Percentiles rank a stretch among this genome's conserved stretches.
Conservation (phyloP, 768 basidiomycete species). For the Tricholoma saponaceum region DNA sequence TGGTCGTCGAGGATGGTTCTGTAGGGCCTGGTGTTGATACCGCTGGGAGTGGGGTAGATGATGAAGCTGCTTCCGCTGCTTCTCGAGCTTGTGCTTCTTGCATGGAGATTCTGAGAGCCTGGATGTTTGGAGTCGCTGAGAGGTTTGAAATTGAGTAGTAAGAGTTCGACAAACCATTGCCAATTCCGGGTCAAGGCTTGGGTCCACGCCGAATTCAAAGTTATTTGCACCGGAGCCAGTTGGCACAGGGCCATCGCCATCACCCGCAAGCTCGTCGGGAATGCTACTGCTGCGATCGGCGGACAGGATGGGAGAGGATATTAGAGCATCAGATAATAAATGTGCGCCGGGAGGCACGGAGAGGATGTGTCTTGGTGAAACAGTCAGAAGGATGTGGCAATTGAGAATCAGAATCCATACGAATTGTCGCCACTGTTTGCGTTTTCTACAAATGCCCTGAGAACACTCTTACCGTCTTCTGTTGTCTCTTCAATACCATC, state of each 20-base stretch:
- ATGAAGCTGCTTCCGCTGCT: slow-evolving; percentile 45
- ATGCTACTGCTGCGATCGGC: slow-evolving; percentile 69
- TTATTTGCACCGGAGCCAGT: slow-evolving; percentile 43
- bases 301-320: slow-evolving; percentile 78
- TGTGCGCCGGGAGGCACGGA: slow-evolving; percentile 72
- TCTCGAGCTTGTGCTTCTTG: slow-evolving; percentile 88
- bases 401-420: slow-evolving; percentile 40
- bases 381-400: neutral
- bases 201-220: slow-evolving; percentile 92
- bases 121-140: neutral
- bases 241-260: slow-evolving; percentile 42
- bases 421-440: slow-evolving; percentile 82
- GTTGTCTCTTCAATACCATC: slow-evolving; percentile 73
- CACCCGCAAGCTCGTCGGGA: slow-evolving; percentile 54
- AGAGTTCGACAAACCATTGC: slow-evolving; percentile 68
- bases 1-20: slow-evolving; percentile 18
- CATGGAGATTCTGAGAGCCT: slow-evolving; percentile 97
- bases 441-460: slow-evolving; percentile 81
- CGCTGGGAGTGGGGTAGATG: slow-evolving; percentile 25
- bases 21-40: slow-evolving; percentile 23
- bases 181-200: slow-evolving; percentile 91
- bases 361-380: slow-evolving; percentile 66
- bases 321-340: slow-evolving; percentile 79
- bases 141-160: neutral
- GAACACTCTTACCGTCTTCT: slow-evolving; percentile 59